These are phyloP conservation scores for Boletellus deceptivus DNA, from an alignment of 1,284 basidiomycete species.

Conservation along the genomic window DNA sequence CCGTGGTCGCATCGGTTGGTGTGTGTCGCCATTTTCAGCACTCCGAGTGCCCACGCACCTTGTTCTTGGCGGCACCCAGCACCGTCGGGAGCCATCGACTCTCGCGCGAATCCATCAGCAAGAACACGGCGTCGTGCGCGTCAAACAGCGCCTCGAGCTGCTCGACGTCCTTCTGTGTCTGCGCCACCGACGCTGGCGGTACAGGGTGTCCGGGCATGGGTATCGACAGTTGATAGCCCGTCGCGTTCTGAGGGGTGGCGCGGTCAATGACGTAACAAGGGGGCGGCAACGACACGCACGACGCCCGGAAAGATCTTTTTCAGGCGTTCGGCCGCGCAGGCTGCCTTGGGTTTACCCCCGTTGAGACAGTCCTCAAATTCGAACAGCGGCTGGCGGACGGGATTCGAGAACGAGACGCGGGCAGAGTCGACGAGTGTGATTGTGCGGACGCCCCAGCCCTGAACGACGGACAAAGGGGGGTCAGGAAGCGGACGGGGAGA, in stretches of 20 bases:
- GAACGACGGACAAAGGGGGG: neutral
- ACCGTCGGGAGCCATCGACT: conserved; percentile 95
- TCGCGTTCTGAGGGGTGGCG: conserved; percentile 58
- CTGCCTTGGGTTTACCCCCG: conserved; percentile 92
- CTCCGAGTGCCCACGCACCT: conserved; percentile 46
- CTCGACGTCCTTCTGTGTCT: conserved; percentile 65
- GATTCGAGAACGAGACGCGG: conserved; percentile 93
- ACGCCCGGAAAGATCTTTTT: conserved; percentile 92
- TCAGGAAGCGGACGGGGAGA: neutral
- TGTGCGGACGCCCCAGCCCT: conserved; percentile 94
- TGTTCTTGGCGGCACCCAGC: conserved; percentile 77
- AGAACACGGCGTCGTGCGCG: conserved; percentile 85
- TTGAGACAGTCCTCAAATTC: conserved; percentile 93
- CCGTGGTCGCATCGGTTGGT: neutral
- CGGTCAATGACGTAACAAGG: too few species aligned
- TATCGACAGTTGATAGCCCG: conserved; percentile 74
- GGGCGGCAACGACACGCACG: conserved; percentile 38
- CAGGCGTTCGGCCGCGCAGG: conserved; percentile 84
- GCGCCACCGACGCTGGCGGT: conserved; percentile 53
- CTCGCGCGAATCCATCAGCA: conserved; percentile 98
- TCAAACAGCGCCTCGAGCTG: conserved; percentile 78
- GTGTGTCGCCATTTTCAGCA: too few species aligned
- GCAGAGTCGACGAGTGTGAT: conserved; percentile 93
- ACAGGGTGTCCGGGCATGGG: conserved; percentile 99
- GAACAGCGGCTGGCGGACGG: conserved; percentile 94